phyloP scores from a whole-genome alignment of 371 early-diverging fungal genomes.

The Mortierella sp. region DNA sequence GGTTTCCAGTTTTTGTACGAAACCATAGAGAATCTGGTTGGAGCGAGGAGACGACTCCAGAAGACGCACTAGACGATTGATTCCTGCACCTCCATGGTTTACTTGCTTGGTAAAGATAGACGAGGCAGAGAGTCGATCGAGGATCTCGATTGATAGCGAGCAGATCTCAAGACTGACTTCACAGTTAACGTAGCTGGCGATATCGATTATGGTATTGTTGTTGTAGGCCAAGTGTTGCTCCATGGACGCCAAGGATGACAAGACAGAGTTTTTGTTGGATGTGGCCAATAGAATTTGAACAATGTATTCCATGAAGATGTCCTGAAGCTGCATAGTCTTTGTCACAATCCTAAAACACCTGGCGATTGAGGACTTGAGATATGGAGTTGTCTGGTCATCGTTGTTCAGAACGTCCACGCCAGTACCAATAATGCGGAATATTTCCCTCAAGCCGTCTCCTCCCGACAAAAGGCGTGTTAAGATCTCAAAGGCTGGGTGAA shows the following conservation, averaged over 20 bases:
- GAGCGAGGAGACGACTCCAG: constrained; percentile 73
- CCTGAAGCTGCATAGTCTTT: constrained; percentile 75
- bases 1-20: constrained; percentile 79
- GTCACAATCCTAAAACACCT: constrained; percentile 79
- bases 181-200: constrained; percentile 78
- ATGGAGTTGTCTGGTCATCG: constrained; percentile 36
- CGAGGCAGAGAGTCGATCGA: constrained; percentile 78
- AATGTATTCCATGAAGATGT: constrained; percentile 75
- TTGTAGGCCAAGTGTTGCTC: constrained; percentile 84
- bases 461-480: constrained; percentile 83
- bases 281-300: constrained; percentile 65
- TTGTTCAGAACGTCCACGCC: constrained; percentile 70
- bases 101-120: constrained; percentile 51
- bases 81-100: constrained; percentile 61
- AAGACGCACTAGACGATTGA: constrained; percentile 79
- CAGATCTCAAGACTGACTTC: constrained; percentile 78
- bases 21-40: constrained; percentile 80
- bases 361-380: constrained; percentile 35
- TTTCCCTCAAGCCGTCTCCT: constrained; percentile 71
- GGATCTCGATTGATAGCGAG: constrained; percentile 78
- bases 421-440: constrained; percentile 75
- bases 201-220: constrained; percentile 72
- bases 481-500: constrained; percentile 92
- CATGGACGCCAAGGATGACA: constrained; percentile 72
- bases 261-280: constrained; percentile 19